A percentile compares a stretch with the other conserved stretches of the same genome.
These are phyloP conservation scores for Escovopsis weberi DNA, from an alignment of 2,329 filamentous ascomycete species.

Conservation along the genomic window DNA sequence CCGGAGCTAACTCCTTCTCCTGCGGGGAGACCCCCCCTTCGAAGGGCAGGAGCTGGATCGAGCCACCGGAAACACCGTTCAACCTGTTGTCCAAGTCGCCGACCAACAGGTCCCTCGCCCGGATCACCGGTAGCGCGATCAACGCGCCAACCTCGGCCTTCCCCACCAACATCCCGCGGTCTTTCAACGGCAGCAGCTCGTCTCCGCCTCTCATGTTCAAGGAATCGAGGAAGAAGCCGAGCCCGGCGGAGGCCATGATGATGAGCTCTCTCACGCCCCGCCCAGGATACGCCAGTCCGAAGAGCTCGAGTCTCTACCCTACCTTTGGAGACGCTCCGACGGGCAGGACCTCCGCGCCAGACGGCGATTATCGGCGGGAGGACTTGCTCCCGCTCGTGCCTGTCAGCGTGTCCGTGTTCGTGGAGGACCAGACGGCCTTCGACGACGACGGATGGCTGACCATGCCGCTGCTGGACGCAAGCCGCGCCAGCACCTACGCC, in stretches of 20 bases:
- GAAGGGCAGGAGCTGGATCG: conserved; percentile 30
- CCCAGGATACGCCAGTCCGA: conserved; percentile 32
- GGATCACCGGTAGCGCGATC: conserved; percentile 36
- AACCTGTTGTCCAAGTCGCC: conserved; percentile 42
- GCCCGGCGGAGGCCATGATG: conserved; percentile 46
- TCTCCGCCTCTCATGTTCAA: conserved; percentile 29
- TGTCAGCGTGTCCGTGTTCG: conserved; percentile 34
- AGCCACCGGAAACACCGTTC: conserved; percentile 29
- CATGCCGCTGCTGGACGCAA: conserved; percentile 41
- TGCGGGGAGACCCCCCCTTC: conserved; percentile 47
- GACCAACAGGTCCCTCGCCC: conserved; percentile 36
- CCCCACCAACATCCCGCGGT: conserved; percentile 38
- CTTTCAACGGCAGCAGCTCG: conserved; percentile 22
- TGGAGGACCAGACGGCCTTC: conserved; percentile 50
- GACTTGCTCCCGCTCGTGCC: conserved; percentile 33
- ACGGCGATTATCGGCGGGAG: conserved; percentile 39
- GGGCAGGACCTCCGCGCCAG: conserved; percentile 36
- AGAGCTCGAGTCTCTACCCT: conserved; percentile 26
- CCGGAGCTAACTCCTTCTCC: conserved; percentile 43
- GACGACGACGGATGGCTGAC: conserved; percentile 54
- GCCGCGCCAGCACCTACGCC: conserved; percentile 34
- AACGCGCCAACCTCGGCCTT: conserved; percentile 38
- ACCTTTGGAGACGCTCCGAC: conserved; percentile 11
- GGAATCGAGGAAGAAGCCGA: conserved; percentile 36
- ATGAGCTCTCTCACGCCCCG: conserved; percentile 38